Evolutionary conservation across 306 rosid genomes (phyloP).

Genomic region (Erythrophleum fordii): DNA sequence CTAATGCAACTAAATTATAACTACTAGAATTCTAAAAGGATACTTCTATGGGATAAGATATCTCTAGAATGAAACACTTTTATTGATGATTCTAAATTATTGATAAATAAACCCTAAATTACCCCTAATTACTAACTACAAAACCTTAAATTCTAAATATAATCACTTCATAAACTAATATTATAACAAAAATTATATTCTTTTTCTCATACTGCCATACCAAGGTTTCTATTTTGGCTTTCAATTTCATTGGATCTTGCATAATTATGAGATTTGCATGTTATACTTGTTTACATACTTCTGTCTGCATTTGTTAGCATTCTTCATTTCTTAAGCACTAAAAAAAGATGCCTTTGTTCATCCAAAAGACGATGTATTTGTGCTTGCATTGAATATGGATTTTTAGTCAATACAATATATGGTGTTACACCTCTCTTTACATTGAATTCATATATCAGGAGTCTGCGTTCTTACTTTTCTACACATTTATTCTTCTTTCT

Average conservation of each 20-base stretch:
- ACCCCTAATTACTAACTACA: too few relatives aligned
- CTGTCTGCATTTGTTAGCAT: background rate
- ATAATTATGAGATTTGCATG: background rate
- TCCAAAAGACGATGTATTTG: background rate
- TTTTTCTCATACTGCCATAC: too few relatives aligned
- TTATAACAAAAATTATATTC: too few relatives aligned
- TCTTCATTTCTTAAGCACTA: background rate
- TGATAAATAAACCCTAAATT: too few relatives aligned
- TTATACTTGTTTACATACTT: background rate
- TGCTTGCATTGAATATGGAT: background rate
- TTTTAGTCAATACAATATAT: conserved; percentile 3
- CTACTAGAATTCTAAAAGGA: too few relatives aligned
- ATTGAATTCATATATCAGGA: background rate
- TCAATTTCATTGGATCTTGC: background rate
- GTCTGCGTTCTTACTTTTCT: background rate
- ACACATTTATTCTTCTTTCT: background rate
- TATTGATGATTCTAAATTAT: too few relatives aligned
- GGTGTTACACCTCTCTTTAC: background rate
- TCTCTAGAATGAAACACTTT: too few relatives aligned
- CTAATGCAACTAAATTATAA: too few relatives aligned
- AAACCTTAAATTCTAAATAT: too few relatives aligned
- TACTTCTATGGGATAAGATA: too few relatives aligned
- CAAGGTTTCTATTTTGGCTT: background rate
- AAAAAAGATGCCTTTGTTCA: background rate
- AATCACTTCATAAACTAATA: too few relatives aligned